Evolutionary conservation across 73 alveolate species (phyloP).

Genomic region (Paraurostyla sp.): DNA sequence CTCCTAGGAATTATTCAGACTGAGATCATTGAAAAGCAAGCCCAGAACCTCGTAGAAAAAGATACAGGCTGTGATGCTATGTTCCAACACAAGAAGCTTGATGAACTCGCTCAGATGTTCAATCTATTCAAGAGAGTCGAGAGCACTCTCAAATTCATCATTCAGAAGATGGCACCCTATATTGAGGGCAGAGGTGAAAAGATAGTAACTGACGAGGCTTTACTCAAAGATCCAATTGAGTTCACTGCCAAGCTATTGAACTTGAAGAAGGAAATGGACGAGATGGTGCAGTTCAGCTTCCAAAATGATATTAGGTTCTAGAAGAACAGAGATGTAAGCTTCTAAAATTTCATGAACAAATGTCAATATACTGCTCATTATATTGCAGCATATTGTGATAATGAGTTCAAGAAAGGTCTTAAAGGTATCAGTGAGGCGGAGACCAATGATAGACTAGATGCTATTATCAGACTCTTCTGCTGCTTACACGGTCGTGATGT

Average conservation of each 20-base stretch:
- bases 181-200: constrained; percentile 86
- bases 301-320: constrained; percentile 81
- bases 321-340: constrained; percentile 77
- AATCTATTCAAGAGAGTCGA: constrained; percentile 78
- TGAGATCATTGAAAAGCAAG: constrained; percentile 80
- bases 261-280: constrained; percentile 90
- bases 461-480: constrained; percentile 84
- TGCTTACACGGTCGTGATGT: constrained; percentile 86
- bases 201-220: constrained; percentile 80
- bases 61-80: constrained; percentile 88
- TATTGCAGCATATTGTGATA: constrained; percentile 89
- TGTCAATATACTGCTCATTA: constrained; percentile 84
- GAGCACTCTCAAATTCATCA: constrained; percentile 72
- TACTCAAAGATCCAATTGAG: constrained; percentile 85
- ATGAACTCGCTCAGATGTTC: constrained; percentile 84
- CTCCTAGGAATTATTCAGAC: constrained; percentile 69
- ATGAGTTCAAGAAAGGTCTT: constrained; percentile 84
- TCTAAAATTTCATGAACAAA: constrained; percentile 82
- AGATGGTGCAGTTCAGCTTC: constrained; percentile 82
- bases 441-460: constrained; percentile 81
- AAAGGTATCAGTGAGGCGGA: constrained; percentile 85
- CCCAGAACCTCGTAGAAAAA: constrained; percentile 78
- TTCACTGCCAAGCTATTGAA: constrained; percentile 84
- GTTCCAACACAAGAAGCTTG: constrained; percentile 86
- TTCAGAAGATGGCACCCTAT: constrained; percentile 82